Base-by-base conservation (phyloP, 1,284 basidiomycete genomes). In the Leccinum griseonigrum region DNA sequence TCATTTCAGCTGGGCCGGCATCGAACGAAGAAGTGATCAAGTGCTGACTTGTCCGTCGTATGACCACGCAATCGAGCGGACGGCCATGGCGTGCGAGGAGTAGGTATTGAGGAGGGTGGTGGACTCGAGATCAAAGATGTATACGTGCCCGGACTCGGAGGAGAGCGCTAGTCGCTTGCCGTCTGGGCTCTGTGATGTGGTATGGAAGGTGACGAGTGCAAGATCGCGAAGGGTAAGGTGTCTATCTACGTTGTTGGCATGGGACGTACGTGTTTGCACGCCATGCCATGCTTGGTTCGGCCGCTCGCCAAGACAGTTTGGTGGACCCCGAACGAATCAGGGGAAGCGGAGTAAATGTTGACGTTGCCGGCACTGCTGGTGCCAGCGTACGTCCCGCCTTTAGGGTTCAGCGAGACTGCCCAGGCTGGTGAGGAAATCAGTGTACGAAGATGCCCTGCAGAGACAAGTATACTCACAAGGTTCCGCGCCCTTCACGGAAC, bases 41-140 rank as follows among this genome's bases (percentile, higher is more conserved):
- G 28, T n/a, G 22, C 70, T 62, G 38, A 76, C 86, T 67, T 86
- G 84, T 8, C 82, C 88, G 72, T 95, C 93, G 48, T 86, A 82
- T 10, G 91, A 92, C 94, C 94, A 96, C 7, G 90, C 82, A 4
- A 95, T 73, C 0, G 90, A 87, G 28, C 94, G 87, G 7, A 94
- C 91, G 54, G 86, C 82, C 87, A 94, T 92, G 9, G 91, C 92
- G 72, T 95, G 94, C 1, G 91, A 91, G 3, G 87, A 86, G 74
- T 89, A 95, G 2, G 88, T 91, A 3, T 84, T 80, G 1, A 81
- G 75, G 36, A 95, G 77, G 9, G 86, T 76, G 63, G 78, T 77
- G 0, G 89, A 83, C 69, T 88, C 87, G 46, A 89, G 71, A 74
- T 95, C 93, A 66, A 94, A 88, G 46, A 95, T 79, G 73, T 84